A percentile compares a stretch with the other conserved stretches of the same genome.
These are phyloP conservation scores for Lasiodiplodia sp. DNA, from an alignment of 2,329 filamentous ascomycete species.

Conservation along the genomic window DNA sequence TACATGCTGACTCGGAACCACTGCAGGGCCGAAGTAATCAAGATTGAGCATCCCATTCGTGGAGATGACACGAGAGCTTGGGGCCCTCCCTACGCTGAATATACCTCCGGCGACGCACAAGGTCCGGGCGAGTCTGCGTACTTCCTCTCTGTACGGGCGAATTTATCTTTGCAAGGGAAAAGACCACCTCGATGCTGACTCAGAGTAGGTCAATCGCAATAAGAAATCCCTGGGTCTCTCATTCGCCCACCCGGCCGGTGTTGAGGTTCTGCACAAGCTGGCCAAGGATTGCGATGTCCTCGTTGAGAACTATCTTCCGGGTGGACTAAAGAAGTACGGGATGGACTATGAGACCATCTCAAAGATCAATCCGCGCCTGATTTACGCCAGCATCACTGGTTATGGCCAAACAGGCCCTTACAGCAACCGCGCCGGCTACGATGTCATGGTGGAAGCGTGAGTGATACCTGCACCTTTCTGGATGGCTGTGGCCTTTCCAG, in stretches of 20 bases:
- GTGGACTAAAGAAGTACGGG: constrained; percentile 84
- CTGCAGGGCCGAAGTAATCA: constrained; percentile 89
- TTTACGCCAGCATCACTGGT: constrained; percentile 96
- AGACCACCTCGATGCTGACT: constrained; percentile 16
- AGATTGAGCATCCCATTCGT: constrained; percentile 89
- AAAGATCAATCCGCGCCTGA: constrained; percentile 82
- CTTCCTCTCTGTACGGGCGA: constrained; percentile 77
- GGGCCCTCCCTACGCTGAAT: constrained; percentile 92
- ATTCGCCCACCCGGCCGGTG: constrained; percentile 83
- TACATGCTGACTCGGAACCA: constrained; percentile 29
- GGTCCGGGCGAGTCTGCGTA: constrained; percentile 94
- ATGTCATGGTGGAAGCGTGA: constrained; percentile 96
- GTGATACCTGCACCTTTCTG: constrained; percentile 32
- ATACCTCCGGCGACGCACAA: constrained; percentile 64
- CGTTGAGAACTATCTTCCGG: constrained; percentile 96
- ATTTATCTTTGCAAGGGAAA: not conserved
- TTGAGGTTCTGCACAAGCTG: constrained; percentile 85
- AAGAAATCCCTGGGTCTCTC: constrained; percentile 94
- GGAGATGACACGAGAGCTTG: constrained; percentile 96
- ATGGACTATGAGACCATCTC: constrained; percentile 86
- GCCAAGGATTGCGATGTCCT: constrained; percentile 87
- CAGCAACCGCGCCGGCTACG: constrained; percentile 86
- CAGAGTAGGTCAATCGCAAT: constrained; percentile 84
- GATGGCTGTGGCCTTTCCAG: not conserved
- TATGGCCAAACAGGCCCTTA: constrained; percentile 97